These are phyloP conservation scores for Epichloe sylvatica DNA, from an alignment of 2,329 filamentous ascomycete species.

Conservation along the genomic window DNA sequence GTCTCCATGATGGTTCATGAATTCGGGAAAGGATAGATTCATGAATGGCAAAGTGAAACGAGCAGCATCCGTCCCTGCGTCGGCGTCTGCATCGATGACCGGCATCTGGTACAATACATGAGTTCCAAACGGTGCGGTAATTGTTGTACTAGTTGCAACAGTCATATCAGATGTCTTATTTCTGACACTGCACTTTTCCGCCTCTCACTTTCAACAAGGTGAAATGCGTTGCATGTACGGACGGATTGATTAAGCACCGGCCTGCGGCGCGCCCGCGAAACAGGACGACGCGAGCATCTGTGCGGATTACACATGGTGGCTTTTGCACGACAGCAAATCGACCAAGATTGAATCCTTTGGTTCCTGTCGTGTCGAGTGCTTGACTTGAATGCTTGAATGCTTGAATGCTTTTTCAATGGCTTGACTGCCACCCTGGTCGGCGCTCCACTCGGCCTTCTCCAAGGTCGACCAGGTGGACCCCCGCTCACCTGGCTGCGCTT, in stretches of 20 bases:
- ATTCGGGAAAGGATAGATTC: too few relatives aligned
- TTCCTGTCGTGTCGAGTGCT: not conserved
- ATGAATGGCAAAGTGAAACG: not conserved
- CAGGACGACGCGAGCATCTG: not conserved
- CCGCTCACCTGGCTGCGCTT: slow-evolving; percentile 8
- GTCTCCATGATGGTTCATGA: too few relatives aligned
- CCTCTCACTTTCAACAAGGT: not conserved
- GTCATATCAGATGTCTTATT: slow-evolving; percentile 1
- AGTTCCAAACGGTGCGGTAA: not conserved
- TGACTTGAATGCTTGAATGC: not conserved
- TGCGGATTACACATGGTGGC: not conserved
- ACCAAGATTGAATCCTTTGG: too few relatives aligned
- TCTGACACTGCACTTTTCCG: not conserved
- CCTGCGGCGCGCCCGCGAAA: too few relatives aligned
- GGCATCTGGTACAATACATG: not conserved
- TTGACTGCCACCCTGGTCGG: slow-evolving; percentile 5
- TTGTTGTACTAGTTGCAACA: not conserved
- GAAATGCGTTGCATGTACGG: too few relatives aligned
- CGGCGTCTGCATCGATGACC: not conserved
- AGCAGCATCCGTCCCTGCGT: not conserved
- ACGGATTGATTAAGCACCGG: too few relatives aligned
- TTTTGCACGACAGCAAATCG: not conserved
- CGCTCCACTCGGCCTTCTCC: slow-evolving; percentile 10
- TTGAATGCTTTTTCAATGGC: not conserved
- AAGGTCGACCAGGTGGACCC: slow-evolving; percentile 3